Conservation (phyloP, 2,329 filamentous ascomycete species). For the Nothophoma quercina region DNA sequence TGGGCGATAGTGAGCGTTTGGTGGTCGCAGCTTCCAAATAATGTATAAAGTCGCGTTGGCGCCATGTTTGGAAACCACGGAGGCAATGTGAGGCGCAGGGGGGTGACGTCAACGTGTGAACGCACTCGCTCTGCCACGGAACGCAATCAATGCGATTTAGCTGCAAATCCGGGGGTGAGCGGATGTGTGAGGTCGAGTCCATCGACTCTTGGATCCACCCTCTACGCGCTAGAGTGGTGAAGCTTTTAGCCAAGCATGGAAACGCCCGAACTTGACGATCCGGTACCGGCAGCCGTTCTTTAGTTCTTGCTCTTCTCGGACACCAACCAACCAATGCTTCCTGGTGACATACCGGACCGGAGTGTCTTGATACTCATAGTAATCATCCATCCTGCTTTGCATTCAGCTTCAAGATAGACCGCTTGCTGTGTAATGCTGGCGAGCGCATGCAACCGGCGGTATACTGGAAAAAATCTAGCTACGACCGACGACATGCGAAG, state of each 20-base stretch:
- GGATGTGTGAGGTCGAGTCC: constrained; percentile 10
- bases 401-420: too few relatives aligned
- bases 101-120: constrained; percentile 9
- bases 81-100: constrained; percentile 2
- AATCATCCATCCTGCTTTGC: too few relatives aligned
- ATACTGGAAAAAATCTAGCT: too few relatives aligned
- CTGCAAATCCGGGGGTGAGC: constrained; percentile 8
- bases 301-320: too few relatives aligned
- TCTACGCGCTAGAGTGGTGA: constrained; percentile 5
- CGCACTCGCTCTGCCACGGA: neutral
- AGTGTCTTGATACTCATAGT: too few relatives aligned
- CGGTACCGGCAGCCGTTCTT: too few relatives aligned
- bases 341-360: too few relatives aligned
- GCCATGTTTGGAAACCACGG: constrained; percentile 13
- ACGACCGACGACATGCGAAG: too few relatives aligned
- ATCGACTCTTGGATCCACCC: constrained; percentile 3
- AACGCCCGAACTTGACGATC: too few relatives aligned
- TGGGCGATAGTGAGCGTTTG: constrained; percentile 1
- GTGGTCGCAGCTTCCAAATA: constrained; percentile 15
- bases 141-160: constrained; percentile 1
- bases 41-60: constrained; percentile 9
- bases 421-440: too few relatives aligned
- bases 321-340: too few relatives aligned
- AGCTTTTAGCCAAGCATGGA: constrained; percentile 14
- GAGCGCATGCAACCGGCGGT: too few relatives aligned